A percentile compares a stretch with the other conserved stretches of the same genome.
phyloP scores from a whole-genome alignment of 2,329 filamentous ascomycete genomes.

The Diaporthe sp. region DNA sequence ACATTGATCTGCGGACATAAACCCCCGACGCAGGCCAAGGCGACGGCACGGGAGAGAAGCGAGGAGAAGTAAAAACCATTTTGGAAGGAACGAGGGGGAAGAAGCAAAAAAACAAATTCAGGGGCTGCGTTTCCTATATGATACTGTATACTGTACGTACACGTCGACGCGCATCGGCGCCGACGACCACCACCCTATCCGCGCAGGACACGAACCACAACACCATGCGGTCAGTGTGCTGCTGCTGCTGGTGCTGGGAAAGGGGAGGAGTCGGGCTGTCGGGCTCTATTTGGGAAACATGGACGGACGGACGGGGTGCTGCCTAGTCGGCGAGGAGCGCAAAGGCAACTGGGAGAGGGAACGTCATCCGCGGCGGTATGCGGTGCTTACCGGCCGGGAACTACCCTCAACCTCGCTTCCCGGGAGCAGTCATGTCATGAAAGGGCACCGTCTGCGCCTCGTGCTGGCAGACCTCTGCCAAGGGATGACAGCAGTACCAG shows the following conservation, averaged over 20 bases:
- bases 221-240: background rate
- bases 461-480: background rate
- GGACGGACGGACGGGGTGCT: too few relatives aligned
- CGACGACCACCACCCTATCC: background rate
- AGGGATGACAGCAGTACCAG: background rate
- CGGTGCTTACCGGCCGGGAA: background rate
- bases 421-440: background rate
- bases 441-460: background rate
- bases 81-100: background rate
- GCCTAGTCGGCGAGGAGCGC: too few relatives aligned
- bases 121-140: background rate
- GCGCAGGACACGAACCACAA: background rate
- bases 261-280: background rate
- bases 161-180: conserved; percentile 1
- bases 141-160: background rate
- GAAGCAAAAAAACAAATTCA: background rate
- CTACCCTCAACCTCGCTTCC: background rate
- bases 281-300: background rate
- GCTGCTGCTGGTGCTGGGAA: background rate
- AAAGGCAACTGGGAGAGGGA: background rate
- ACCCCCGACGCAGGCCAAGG: conserved; percentile 20
- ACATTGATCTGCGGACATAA: conserved; percentile 25
- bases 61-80: background rate
- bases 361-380: background rate
- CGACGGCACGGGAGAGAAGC: background rate